Evolutionary conservation across 352 stramenopile genomes (phyloP), one percentile per base, ranked within the genome.

Genomic region (Phytopythium delawarense): DNA sequence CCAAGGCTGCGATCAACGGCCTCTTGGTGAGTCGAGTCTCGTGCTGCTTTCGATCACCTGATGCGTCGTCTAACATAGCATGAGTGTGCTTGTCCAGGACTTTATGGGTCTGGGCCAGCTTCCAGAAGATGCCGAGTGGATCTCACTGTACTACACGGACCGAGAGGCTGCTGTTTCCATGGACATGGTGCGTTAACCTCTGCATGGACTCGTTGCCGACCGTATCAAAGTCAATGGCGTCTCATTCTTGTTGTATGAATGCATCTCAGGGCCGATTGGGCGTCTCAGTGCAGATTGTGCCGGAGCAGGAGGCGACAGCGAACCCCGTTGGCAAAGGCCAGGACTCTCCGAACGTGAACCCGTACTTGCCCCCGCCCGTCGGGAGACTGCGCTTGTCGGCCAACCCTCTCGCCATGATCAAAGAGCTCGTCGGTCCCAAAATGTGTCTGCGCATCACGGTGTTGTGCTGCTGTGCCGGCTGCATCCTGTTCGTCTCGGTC

Each of bases 281-380:
- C 0, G 64, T 93, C 42, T 88, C 79, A 0, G 54, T 93, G 0
- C 75, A 96, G 63, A 94, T 97, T 32, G 82, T 97, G 0, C 89
- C 92, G 0, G 81, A 94, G 52, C 85, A 93, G 23, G 79, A 96
- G 56, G 90, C 89, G 0, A 44, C 78, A 8, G 66, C 75, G 13
- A 87, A 89, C 61, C 77, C 77, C 0, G 89, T 92, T 4, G 93
- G 92, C 30, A 84, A 78, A 40, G 93, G 89, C 1, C 83, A 92
- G 35, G 81, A 79, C 9, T 69, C 92, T 0, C 93, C 93, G 13
- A 98, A 98, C 66, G 72, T 87, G 42, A 96, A 97, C 44, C 93
- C 93, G 21, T 96, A 96, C 67, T 60, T 97, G 20, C 90, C 92
- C 20, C 87, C 84, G 32, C 88, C 92, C 1, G 85, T 93, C 15